phyloP scores from a whole-genome alignment of 257 asterid species.

The Jaltomata sinuosa region DNA sequence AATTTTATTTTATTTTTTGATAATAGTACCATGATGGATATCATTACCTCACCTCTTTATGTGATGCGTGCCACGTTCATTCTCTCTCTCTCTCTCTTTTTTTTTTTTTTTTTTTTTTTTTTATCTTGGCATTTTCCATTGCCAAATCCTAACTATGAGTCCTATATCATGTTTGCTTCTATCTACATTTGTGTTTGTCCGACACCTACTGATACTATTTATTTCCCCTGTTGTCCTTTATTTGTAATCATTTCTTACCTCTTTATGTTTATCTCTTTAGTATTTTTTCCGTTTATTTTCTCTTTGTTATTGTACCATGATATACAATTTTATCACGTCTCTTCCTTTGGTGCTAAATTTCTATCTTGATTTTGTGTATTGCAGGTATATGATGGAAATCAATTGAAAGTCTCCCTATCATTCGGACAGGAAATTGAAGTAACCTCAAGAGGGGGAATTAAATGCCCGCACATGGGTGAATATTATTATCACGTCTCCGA shows the following conservation, averaged over 20 bases:
- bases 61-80: neutral
- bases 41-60: neutral
- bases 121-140: neutral
- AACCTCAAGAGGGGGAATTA: neutral
- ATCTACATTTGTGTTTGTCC: neutral
- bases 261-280: neutral
- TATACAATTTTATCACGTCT: neutral
- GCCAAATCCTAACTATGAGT: neutral
- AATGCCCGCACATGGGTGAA: neutral
- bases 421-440: neutral
- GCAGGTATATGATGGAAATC: conserved; percentile 5
- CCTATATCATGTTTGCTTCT: neutral
- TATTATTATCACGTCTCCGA: too few relatives aligned
- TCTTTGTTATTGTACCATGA: neutral
- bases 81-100: too few relatives aligned
- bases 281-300: neutral
- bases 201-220: neutral
- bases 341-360: neutral
- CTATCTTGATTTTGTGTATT: neutral
- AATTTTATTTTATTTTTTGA: neutral
- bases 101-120: neutral
- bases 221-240: neutral
- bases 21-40: neutral
- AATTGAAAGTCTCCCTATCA: neutral
- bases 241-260: neutral